Base-by-base conservation (phyloP, 345 rosid genomes). In the Anacardium occidentale region DNA sequence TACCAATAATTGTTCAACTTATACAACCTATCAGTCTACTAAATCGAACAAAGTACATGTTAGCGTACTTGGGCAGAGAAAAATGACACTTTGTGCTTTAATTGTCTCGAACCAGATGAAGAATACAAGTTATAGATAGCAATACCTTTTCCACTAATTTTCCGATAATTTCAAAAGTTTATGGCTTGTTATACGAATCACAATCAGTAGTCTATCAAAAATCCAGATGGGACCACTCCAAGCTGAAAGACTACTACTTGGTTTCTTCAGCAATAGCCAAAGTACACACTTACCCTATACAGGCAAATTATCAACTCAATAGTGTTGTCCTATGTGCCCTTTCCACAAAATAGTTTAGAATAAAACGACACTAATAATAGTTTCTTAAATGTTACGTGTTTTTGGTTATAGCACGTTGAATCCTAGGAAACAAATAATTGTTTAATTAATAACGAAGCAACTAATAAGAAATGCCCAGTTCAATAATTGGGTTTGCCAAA, bases 131-230 rank as follows among this genome's bases (percentile, higher is more conserved):
- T 24, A 37, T 51, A 14, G 29, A 69, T 21, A 26, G 55, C 29
- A 21, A 29, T n/a, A 54, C 40, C 34, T 69, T 42, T 42, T 69
- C 62, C 63, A 5, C 52, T 26, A 69, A 24, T 17, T 45, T 57
- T 56, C 15, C 22, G 42, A 52, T 10, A 66, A 47, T 51, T 29
- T 66, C 3, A 24, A 18, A 34, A 25, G 55, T 45, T 11, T 34
- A 26, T 8, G 42, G 48, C 64, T 9, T 12, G 8, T 62, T 21
- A 40, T 37, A 62, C 20, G 10, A 32, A 17, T n/a, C 18, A 4
- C 2, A 12, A 24, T 29, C 32, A 29, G 32, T 29, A 29, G 29
- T 32, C 37, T 6, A 26, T 60, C 50, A 21, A 9, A 21, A 15
- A 50, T 37, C 48, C 26, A 20, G 15, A 50, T 34, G 50, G 44